phyloP scores from a whole-genome alignment of 257 asterid genomes.

The Nicotiana benthamiana region DNA sequence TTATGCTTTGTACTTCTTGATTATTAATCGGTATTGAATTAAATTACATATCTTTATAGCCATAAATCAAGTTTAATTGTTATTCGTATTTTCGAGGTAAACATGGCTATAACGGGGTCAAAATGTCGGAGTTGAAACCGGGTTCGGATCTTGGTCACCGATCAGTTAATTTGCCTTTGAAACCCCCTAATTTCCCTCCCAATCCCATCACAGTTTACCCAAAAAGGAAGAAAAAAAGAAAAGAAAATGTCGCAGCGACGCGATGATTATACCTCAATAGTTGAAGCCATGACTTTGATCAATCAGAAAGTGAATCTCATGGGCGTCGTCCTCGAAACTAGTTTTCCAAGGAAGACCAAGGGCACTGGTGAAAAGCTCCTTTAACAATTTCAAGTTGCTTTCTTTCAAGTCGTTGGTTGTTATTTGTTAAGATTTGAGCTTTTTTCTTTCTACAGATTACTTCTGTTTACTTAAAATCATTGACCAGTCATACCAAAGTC shows the following conservation, averaged over 20 bases:
- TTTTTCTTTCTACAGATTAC: conserved; percentile 30
- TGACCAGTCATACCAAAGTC: conserved; percentile 42
- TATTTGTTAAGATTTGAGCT: not conserved
- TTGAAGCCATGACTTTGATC: conserved; percentile 40
- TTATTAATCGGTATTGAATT: too few species aligned
- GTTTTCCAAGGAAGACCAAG: conserved; percentile 36
- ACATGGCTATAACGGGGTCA: too few species aligned
- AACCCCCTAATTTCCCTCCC: too few species aligned
- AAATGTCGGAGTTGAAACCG: too few species aligned
- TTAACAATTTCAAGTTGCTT: not conserved
- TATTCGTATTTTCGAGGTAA: too few species aligned
- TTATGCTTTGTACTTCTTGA: too few species aligned
- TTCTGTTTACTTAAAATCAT: conserved; percentile 39
- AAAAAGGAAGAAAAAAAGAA: too few species aligned
- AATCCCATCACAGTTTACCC: too few species aligned
- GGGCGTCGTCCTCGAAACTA: conserved; percentile 41
- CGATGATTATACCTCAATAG: conserved; percentile 5
- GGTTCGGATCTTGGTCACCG: too few species aligned
- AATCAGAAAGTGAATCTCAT: conserved; percentile 54
- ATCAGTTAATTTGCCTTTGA: too few species aligned
- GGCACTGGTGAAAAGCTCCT: conserved; percentile 47
- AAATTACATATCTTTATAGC: too few species aligned
- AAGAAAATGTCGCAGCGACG: not conserved
- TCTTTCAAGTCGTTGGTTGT: not conserved
- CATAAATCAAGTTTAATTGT: too few species aligned